Percentiles rank a stretch among this genome's conserved stretches.
Conservation (phyloP, 148 eudicot genomes). For the Fagopyrum tataricum region DNA sequence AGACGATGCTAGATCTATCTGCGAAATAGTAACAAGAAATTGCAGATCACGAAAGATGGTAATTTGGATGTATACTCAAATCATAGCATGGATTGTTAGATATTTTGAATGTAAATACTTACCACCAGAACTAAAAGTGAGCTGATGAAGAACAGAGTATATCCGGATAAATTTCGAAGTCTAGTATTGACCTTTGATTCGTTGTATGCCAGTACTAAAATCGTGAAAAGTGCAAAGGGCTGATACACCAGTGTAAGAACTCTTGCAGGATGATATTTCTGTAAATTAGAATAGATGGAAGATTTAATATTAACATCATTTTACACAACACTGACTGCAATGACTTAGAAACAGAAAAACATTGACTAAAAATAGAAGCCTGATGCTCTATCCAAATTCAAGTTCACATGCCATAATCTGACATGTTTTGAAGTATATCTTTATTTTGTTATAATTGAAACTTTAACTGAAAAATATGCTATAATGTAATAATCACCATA, state of each 20-base stretch:
- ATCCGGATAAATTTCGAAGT: slow-evolving; percentile 34
- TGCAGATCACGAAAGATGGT: neutral
- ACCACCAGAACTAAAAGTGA: slow-evolving; percentile 34
- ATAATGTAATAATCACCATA: too few relatives aligned
- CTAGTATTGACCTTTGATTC: slow-evolving; percentile 46
- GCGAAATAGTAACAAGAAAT: neutral
- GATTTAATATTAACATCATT: neutral
- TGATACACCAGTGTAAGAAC: slow-evolving; percentile 42
- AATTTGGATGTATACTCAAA: neutral
- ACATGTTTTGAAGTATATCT: too few relatives aligned
- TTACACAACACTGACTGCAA: neutral
- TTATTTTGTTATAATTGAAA: too few relatives aligned
- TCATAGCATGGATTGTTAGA: neutral
- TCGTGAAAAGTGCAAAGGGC: slow-evolving; percentile 31
- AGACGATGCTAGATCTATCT: slow-evolving; percentile 51
- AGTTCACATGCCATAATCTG: too few relatives aligned
- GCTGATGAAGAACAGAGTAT: slow-evolving; percentile 24
- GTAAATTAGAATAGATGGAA: slow-evolving; percentile 2
- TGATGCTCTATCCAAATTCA: too few relatives aligned
- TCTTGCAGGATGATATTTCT: slow-evolving; percentile 40
- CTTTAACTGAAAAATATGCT: too few relatives aligned
- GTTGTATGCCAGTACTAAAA: slow-evolving; percentile 28
- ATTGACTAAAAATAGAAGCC: too few relatives aligned
- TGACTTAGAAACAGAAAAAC: neutral
- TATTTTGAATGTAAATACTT: slow-evolving; percentile 12